Conservation (phyloP, 2,329 filamentous ascomycete genomes). For the Ascochyta fabae region DNA sequence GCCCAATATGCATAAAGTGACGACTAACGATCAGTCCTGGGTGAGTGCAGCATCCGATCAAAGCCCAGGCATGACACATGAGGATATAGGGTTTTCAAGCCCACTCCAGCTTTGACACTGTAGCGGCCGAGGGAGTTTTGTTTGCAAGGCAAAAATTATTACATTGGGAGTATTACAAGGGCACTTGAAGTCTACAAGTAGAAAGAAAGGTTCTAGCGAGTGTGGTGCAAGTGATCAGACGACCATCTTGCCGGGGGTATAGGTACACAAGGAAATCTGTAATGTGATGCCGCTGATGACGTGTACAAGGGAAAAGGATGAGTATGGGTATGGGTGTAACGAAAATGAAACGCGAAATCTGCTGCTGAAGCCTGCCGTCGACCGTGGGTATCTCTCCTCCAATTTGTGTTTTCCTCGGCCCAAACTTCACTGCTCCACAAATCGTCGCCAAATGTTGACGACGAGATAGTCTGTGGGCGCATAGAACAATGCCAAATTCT, state of each 20-base stretch:
- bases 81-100: not conserved
- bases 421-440: not conserved
- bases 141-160: conserved; percentile 16
- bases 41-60: not conserved
- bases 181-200: conserved; percentile 20
- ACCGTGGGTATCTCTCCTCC: conserved; percentile 10
- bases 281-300: conserved; percentile 11
- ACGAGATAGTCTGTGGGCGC: not conserved
- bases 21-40: not conserved
- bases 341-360: conserved; percentile 13
- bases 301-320: not conserved
- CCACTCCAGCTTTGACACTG: too few species aligned
- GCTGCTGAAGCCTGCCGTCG: conserved; percentile 12
- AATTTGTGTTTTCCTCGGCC: conserved; percentile 8
- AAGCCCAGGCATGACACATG: not conserved
- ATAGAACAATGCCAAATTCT: not conserved
- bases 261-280: conserved; percentile 18
- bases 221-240: conserved; percentile 10
- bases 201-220: conserved; percentile 18
- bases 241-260: conserved; percentile 11
- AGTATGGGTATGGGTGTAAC: conserved; percentile 12
- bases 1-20: conserved; percentile 11
- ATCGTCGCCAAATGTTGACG: not conserved
- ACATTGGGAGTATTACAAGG: conserved; percentile 18
- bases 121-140: too few species aligned